Percentiles rank a stretch among this genome's conserved stretches.
phyloP scores from a whole-genome alignment of 768 basidiomycete genomes.

The button mushroom (Agaricus bisporus) region DNA sequence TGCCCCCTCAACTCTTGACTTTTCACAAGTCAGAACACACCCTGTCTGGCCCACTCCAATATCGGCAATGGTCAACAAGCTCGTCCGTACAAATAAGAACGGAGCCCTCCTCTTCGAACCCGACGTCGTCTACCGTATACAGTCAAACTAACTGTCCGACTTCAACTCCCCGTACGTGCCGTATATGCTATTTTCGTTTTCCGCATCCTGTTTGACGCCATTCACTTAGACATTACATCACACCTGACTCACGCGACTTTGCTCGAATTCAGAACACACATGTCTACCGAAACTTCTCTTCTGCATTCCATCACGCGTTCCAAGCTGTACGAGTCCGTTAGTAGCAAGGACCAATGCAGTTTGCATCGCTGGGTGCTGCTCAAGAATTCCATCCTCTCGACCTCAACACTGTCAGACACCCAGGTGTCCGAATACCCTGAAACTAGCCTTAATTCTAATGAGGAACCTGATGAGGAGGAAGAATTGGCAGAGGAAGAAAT shows the following conservation, averaged over 20 bases:
- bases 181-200: neutral
- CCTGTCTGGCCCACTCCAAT: conserved; percentile 28
- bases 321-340: conserved; percentile 65
- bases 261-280: conserved; percentile 20
- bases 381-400: conserved; percentile 74
- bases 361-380: conserved; percentile 85
- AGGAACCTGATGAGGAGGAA: conserved; percentile 35
- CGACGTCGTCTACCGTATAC: conserved; percentile 85
- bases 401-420: conserved; percentile 28
- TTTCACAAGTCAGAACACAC: conserved; percentile 22
- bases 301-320: conserved; percentile 62
- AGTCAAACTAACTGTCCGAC: conserved; percentile 33
- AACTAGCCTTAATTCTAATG: conserved; percentile 26
- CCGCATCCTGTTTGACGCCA: neutral
- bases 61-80: conserved; percentile 78
- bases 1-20: conserved; percentile 18
- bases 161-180: conserved; percentile 18
- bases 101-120: conserved; percentile 85
- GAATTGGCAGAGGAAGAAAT: conserved; percentile 40
- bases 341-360: conserved; percentile 61
- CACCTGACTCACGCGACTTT: conserved; percentile 6
- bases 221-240: conserved; percentile 13
- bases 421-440: conserved; percentile 24
- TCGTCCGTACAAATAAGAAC: conserved; percentile 75
- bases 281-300: conserved; percentile 43